Conservation (phyloP, 768 basidiomycete genomes). For the Tylopilus balloui region DNA sequence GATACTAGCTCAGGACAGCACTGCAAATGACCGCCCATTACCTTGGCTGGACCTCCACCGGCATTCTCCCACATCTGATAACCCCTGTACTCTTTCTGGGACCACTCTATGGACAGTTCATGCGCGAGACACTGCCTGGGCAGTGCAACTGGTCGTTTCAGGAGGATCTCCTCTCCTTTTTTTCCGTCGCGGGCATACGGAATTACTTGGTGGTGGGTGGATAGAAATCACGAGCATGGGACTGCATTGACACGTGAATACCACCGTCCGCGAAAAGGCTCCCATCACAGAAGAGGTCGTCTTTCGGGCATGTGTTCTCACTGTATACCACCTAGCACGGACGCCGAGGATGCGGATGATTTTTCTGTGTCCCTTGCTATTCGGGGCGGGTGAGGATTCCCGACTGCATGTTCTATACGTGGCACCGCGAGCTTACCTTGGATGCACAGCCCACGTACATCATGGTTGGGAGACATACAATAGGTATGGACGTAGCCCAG, state of each 20-base stretch:
- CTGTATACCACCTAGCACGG: slow-evolving; percentile 65
- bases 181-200: slow-evolving; percentile 59
- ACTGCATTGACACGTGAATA: neutral
- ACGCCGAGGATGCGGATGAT: slow-evolving; percentile 56
- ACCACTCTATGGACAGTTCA: slow-evolving; percentile 58
- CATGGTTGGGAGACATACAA: slow-evolving; percentile 87
- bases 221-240: neutral
- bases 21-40: slow-evolving; percentile 33
- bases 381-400: slow-evolving; percentile 69
- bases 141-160: slow-evolving; percentile 48
- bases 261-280: slow-evolving; percentile 43
- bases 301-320: slow-evolving; percentile 81
- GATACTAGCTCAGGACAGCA: slow-evolving; percentile 16
- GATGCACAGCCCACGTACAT: slow-evolving; percentile 74
- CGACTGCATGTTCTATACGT: neutral
- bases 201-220: slow-evolving; percentile 57
- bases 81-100: slow-evolving; percentile 75
- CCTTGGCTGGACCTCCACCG: slow-evolving; percentile 37
- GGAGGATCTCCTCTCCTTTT: slow-evolving; percentile 35
- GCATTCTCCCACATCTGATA: slow-evolving; percentile 52
- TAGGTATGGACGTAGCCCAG: slow-evolving; percentile 59
- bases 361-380: slow-evolving; percentile 77
- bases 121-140: slow-evolving; percentile 47
- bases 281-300: slow-evolving; percentile 92
- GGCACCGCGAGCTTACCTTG: slow-evolving; percentile 7